A percentile compares a stretch with the other conserved stretches of the same genome.
phyloP scores from a whole-genome alignment of 2,329 filamentous ascomycete genomes.

The Exophiala lecanii-corni region DNA sequence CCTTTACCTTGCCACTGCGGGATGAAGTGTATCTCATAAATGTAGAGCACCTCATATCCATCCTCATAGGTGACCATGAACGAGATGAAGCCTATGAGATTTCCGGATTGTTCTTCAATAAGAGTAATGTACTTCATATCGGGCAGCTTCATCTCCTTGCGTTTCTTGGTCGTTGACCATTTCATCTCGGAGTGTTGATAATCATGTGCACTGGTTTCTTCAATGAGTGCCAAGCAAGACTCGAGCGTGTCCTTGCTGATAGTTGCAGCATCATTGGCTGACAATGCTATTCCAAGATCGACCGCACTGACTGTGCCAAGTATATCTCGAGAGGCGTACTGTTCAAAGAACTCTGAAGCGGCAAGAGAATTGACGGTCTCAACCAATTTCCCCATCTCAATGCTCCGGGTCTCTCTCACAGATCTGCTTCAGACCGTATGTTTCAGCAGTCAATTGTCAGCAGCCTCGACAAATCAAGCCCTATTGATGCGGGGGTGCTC shows the following conservation, averaged over 20 bases:
- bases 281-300: conserved; percentile 11
- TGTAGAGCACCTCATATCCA: conserved; percentile 53
- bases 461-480: too few relatives aligned
- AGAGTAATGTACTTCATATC: conserved; percentile 58
- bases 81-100: conserved; percentile 44
- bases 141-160: conserved; percentile 52
- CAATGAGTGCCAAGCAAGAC: conserved; percentile 51
- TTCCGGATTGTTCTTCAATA: not conserved
- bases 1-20: conserved; percentile 44
- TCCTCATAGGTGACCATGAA: conserved; percentile 57
- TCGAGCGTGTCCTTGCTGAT: conserved; percentile 40
- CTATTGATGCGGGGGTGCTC: too few relatives aligned
- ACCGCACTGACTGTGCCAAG: conserved; percentile 10
- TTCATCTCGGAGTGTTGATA: conserved; percentile 50
- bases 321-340: conserved; percentile 31
- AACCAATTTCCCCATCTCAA: conserved; percentile 31
- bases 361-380: conserved; percentile 40
- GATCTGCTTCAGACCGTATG: too few relatives aligned
- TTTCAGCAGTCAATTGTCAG: too few relatives aligned
- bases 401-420: not conserved
- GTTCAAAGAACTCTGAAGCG: conserved; percentile 35
- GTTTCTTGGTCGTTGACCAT: conserved; percentile 53
- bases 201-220: conserved; percentile 48
- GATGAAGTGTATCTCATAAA: conserved; percentile 58
- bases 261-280: conserved; percentile 18